phyloP scores from a whole-genome alignment of 805 yeast species.

The Candida easanensis region DNA sequence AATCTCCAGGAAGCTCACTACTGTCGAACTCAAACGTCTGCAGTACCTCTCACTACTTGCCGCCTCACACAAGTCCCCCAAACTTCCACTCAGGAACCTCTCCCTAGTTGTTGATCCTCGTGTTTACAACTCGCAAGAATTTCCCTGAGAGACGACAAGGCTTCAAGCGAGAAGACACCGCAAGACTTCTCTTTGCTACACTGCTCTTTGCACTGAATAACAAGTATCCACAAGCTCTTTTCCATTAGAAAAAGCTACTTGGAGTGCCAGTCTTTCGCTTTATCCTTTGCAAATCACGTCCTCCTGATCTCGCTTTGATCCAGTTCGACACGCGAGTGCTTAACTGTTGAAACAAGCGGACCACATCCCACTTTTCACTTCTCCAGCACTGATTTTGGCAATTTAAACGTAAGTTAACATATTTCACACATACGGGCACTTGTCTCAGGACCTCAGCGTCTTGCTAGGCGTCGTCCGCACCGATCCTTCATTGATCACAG shows the following conservation, averaged over 20 bases:
- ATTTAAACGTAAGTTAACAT: background rate
- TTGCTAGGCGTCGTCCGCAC: background rate
- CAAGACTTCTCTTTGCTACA: background rate
- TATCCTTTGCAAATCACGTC: background rate
- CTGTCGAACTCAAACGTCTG: background rate
- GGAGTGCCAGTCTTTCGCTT: background rate
- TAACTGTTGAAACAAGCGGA: background rate
- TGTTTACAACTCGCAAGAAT: background rate
- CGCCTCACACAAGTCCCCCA: background rate
- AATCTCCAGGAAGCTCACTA: background rate
- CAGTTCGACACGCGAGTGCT: background rate
- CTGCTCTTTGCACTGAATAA: background rate
- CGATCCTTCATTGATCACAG: background rate
- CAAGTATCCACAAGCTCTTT: background rate
- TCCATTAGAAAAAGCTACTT: background rate
- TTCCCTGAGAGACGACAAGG: background rate
- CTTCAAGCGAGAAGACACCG: background rate
- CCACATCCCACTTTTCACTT: background rate
- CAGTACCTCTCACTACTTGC: background rate
- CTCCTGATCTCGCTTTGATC: background rate
- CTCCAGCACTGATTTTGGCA: background rate
- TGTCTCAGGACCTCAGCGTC: background rate
- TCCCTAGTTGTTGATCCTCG: background rate
- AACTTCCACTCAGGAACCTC: background rate
- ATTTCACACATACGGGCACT: no score